Percentiles rank a stretch among this genome's conserved stretches.
phyloP scores from a whole-genome alignment of 2,329 filamentous ascomycete species.

The Falciphora oryzae region DNA sequence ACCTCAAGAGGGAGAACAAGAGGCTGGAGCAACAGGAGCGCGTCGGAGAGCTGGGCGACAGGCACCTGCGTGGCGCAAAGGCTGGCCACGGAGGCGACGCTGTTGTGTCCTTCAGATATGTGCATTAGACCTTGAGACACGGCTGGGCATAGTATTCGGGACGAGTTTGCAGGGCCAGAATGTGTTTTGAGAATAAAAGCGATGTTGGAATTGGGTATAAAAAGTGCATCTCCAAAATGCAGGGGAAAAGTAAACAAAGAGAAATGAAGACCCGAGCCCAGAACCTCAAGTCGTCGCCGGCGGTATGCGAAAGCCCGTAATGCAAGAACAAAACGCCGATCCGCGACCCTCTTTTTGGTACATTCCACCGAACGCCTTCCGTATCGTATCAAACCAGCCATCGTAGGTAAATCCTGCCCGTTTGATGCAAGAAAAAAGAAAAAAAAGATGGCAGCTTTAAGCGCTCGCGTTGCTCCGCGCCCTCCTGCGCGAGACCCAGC shows the following conservation, averaged over 20 bases:
- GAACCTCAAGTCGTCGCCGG: no score
- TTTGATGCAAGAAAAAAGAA: neutral
- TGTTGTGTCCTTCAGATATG: neutral
- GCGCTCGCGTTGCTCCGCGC: neutral
- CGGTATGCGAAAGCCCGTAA: no score
- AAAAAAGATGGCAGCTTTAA: neutral
- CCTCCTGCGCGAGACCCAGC: neutral
- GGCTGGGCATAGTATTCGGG: no score
- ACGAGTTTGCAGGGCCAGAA: no score
- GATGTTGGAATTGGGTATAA: neutral
- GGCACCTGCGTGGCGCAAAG: neutral
- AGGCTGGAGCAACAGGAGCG: constrained; percentile 20
- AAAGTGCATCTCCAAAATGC: neutral
- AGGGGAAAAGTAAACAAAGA: neutral
- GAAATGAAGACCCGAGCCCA: neutral
- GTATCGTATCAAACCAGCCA: neutral
- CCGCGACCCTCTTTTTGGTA: no score
- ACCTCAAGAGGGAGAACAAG: constrained; percentile 20
- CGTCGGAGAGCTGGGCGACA: neutral
- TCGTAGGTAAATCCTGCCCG: neutral
- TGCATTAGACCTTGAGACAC: neutral
- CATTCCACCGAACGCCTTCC: no score
- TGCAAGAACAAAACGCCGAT: neutral
- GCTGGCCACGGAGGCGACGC: neutral
- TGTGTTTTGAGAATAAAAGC: neutral